phyloP scores from a whole-genome alignment of 164 flowering plant genomes.

The Protea cynaroides region DNA sequence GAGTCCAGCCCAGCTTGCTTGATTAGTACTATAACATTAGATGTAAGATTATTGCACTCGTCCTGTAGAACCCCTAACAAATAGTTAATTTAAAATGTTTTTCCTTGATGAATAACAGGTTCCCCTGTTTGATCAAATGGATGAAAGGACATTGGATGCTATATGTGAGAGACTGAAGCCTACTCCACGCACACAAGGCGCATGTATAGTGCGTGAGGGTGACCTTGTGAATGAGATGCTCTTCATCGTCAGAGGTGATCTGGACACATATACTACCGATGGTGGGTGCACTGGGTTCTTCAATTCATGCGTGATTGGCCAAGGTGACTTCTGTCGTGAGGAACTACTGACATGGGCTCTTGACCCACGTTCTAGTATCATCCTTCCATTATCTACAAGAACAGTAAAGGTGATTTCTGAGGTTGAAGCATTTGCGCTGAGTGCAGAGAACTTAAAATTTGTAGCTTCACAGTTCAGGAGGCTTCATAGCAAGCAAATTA shows the following conservation, averaged over 20 bases:
- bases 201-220: conserved; percentile 77
- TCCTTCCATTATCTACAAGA: conserved; percentile 81
- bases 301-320: conserved; percentile 72
- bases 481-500: conserved; percentile 76
- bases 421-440: conserved; percentile 82
- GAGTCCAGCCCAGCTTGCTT: background rate
- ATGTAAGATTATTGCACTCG: too few relatives aligned
- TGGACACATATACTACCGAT: conserved; percentile 84
- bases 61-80: too few relatives aligned
- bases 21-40: too few relatives aligned
- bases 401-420: conserved; percentile 75
- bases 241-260: conserved; percentile 83
- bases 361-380: conserved; percentile 58
- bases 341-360: conserved; percentile 94
- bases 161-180: conserved; percentile 94
- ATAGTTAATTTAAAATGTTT: too few relatives aligned
- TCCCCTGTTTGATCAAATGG: conserved; percentile 90
- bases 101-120: conserved; percentile 37
- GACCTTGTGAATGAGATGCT: conserved; percentile 93
- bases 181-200: conserved; percentile 65
- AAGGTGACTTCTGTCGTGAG: conserved; percentile 93
- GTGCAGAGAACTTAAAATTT: conserved; percentile 77
- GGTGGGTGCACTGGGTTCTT: conserved; percentile 95
- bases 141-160: conserved; percentile 83
- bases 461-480: conserved; percentile 80